Base-by-base conservation (phyloP, 148 eudicot genomes). In the Rhododendron simsii region DNA sequence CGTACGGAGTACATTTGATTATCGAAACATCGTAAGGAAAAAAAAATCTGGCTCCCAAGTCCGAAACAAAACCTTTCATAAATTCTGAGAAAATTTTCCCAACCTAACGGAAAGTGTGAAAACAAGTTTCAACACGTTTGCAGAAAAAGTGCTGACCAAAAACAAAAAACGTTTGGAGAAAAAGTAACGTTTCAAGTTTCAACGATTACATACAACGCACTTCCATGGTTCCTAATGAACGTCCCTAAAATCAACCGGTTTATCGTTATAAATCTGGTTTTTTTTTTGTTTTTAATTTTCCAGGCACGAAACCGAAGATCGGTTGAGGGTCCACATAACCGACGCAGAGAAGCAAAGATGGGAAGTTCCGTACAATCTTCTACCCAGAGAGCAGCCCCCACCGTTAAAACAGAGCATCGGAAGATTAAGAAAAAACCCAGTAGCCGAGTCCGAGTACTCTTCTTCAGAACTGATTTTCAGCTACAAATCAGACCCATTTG, bases 351-450 rank as follows among this genome's bases (percentile, higher is more conserved):
- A 92, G 81, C 94, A 93, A 81, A 91, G 99, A 85, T 96, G 99
- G 99, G 99, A 96, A 81, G 98, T 96, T 11, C 98, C 99, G 1
- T 96, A 96, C 85, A 88, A 94, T 79, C 93, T 96, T 14, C 59
- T 96, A 50, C 99, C 97, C 1, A 90, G 99, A 91, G 93, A 90
- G 41, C 89, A 88, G 18, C 91, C 98, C 8, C 95, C 96, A 10
- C 78, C 93, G 65, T 45, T 89, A 16, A 90, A 92, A 63, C 90
- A 93, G 76, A 15, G 91, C 39, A 81, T 87, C 35, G 87, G 87
- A 48, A 87, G 78, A 30, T 87, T 91, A 57, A 84, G 92, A 83
- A 95, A 87, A 84, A 82, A 86, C 91, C 97, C 93, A 1, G n/a
- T 90, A 59, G 81, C 89, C 7, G 82, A 81, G 5, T 92, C 94